These are phyloP conservation scores for Ceratobasidium sp. DNA, from an alignment of 1,284 basidiomycete genomes.

Conservation along the genomic window DNA sequence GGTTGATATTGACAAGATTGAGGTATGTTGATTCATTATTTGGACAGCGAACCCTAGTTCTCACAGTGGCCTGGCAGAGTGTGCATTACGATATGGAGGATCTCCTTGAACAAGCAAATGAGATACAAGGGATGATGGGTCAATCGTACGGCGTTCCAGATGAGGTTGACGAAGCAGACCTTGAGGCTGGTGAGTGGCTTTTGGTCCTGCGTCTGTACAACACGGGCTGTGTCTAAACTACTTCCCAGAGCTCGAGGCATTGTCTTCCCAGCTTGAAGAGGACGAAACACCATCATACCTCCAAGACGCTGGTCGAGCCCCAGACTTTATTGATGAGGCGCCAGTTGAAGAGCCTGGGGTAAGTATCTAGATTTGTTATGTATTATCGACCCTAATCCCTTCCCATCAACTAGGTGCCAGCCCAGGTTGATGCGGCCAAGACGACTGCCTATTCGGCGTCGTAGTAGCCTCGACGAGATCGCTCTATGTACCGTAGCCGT, in stretches of 20 bases:
- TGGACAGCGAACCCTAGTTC: constrained; percentile 1
- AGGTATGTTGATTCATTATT: constrained; percentile 61
- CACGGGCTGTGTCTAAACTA: constrained; percentile 35
- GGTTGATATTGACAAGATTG: constrained; percentile 98
- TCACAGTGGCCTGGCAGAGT: constrained; percentile 58
- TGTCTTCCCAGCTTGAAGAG: constrained; percentile 80
- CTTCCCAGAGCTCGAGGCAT: constrained; percentile 80
- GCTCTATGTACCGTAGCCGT: not conserved
- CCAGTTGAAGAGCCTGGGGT: constrained; percentile 56
- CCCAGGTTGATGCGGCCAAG: constrained; percentile 17
- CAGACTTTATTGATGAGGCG: constrained; percentile 88
- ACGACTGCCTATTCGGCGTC: constrained; percentile 39
- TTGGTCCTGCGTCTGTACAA: not conserved
- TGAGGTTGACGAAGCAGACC: constrained; percentile 95
- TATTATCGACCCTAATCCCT: not conserved
- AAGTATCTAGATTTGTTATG: not conserved
- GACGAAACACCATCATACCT: constrained; percentile 88
- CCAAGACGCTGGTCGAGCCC: constrained; percentile 80
- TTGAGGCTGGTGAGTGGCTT: constrained; percentile 83
- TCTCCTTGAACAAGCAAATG: constrained; percentile 94
- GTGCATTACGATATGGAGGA: constrained; percentile 99
- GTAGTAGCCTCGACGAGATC: not conserved
- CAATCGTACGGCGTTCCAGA: constrained; percentile 96
- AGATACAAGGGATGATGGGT: constrained; percentile 93
- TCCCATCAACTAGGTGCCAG: constrained; percentile 1